phyloP scores from a whole-genome alignment of 352 stramenopile species.

The Aphanomyces invadans region DNA sequence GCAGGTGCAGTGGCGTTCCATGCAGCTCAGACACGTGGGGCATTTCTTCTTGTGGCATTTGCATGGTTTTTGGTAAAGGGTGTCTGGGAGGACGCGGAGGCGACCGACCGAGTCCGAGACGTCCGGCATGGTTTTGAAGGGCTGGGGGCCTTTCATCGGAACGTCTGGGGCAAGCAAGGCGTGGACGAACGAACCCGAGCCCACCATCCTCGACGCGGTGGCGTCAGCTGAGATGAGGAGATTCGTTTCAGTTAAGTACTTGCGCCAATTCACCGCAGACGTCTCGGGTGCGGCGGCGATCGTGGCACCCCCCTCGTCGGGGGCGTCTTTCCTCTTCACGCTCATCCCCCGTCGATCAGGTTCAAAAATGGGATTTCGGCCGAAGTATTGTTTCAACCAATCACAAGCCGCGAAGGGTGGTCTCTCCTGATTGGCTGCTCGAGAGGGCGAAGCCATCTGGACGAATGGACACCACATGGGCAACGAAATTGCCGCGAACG shows the following conservation, averaged over 20 bases:
- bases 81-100: background rate
- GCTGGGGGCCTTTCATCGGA: background rate
- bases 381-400: conserved; percentile 5
- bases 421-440: background rate
- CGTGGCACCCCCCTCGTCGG: background rate
- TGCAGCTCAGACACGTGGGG: background rate
- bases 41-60: conserved; percentile 14
- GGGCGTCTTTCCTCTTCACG: background rate
- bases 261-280: background rate
- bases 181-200: background rate
- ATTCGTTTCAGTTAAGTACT: conserved; percentile 12
- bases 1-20: conserved; percentile 5
- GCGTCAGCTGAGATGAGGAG: conserved; percentile 1
- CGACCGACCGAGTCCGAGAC: background rate
- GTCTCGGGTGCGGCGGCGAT: background rate
- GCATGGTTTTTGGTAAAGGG: background rate
- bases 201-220: background rate
- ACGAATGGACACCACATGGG: too few species aligned
- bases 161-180: background rate
- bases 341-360: background rate
- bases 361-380: conserved; percentile 13
- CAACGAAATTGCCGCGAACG: too few species aligned
- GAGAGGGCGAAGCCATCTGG: too few species aligned
- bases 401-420: background rate
- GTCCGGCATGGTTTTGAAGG: background rate